Base-by-base conservation (phyloP, 306 rosid species). In the Vachellia collinsii region DNA sequence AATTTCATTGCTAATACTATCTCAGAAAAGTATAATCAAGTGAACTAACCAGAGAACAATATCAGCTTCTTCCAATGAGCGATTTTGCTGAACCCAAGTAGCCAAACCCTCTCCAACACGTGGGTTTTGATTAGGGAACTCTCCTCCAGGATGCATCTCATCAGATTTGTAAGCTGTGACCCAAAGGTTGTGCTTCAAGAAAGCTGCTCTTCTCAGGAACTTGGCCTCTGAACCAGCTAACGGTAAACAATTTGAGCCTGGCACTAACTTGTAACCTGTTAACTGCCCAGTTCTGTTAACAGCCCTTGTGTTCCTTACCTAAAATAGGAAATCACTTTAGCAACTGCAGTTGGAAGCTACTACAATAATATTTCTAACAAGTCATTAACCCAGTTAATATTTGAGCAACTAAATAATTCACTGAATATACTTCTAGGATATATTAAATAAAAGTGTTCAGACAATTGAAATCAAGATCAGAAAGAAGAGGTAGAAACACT, bases 171-270 rank as follows among this genome's bases (percentile, higher is more conserved):
- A 90, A 7, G 97, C 82, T 47, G 97, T 92, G 70, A 92, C 94
- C 97, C 94, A 92, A 82, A 92, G 94, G 76, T 92, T 92, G 77
- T 90, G 94, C 86, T 92, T 92, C 86, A 92, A 80, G 83, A 92
- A 92, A 78, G 94, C 88, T 44, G 97, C 94, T 88, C 97, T 87
- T 77, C 97, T 85, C 41, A 90, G 74, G 80, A 92, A 90, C 86
- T 92, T 92, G 76, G 94, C 97, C 87, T 92, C 97, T 62, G 93
- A 83, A 50, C 97, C 92, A 70, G 97, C 97, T 72, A 92, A 81
- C 48, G 94, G 97, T 75, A 92, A 79, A 76, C 97, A 92, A 75
- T 92, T 92, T 76, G 97, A 87, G 77, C 94, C 97, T 64, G 97
- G 97, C 39, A 92, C 94, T 65, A 92, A 88, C 89, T 79, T 88